Percentiles rank a stretch among this genome's conserved stretches.
phyloP scores from a whole-genome alignment of 306 rosid species.

The Lagenaria siceraria region DNA sequence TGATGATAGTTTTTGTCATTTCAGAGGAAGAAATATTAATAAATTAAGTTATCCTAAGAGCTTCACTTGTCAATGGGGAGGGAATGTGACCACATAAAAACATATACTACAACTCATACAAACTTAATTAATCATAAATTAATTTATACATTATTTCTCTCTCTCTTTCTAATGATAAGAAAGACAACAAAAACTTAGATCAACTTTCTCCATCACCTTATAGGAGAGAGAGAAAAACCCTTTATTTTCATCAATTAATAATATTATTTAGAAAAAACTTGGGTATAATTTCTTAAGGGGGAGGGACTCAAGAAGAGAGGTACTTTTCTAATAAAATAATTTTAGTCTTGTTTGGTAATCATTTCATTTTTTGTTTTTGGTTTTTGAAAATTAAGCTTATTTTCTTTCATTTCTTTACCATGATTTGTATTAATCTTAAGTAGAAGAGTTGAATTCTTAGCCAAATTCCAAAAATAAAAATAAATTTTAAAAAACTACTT shows the following conservation, averaged over 20 bases:
- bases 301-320: neutral
- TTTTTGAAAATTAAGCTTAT: too few relatives aligned
- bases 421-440: too few relatives aligned
- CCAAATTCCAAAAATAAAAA: too few relatives aligned
- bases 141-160: neutral
- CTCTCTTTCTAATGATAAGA: neutral
- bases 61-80: constrained; percentile 8
- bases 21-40: neutral
- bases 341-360: too few relatives aligned
- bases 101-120: constrained; percentile 3
- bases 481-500: too few relatives aligned
- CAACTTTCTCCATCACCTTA: neutral
- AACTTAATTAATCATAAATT: neutral
- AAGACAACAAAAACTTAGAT: neutral
- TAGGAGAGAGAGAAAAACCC: neutral
- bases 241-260: neutral
- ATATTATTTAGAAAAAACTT: neutral
- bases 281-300: neutral
- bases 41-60: constrained; percentile 15
- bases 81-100: constrained; percentile 14
- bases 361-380: too few relatives aligned
- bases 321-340: neutral
- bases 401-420: too few relatives aligned
- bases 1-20: constrained; percentile 1
- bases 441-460: too few relatives aligned